Evolutionary conservation across 768 basidiomycete genomes (phyloP).

Genomic region (Collybiopsis confluens): DNA sequence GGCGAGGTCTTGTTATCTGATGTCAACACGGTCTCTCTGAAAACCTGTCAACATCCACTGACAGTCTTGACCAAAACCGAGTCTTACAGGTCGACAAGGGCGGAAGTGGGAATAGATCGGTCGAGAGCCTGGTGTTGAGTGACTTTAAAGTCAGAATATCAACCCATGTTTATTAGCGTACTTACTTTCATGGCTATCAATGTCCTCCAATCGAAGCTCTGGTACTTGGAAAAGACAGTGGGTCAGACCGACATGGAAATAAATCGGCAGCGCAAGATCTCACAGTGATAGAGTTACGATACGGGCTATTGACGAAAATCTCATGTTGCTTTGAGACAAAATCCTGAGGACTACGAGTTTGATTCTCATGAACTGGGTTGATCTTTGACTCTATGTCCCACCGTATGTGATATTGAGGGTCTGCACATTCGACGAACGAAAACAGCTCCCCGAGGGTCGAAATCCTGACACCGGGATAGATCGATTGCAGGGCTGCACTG

Average conservation of each 20-base stretch:
- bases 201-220: constrained; percentile 83
- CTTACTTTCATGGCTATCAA: constrained; percentile 67
- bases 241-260: background rate
- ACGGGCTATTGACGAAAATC: constrained; percentile 55
- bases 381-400: constrained; percentile 85
- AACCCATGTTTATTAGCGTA: background rate
- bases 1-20: constrained; percentile 44
- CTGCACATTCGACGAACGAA: constrained; percentile 70
- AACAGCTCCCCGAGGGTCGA: constrained; percentile 74
- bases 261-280: constrained; percentile 13
- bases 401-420: constrained; percentile 52
- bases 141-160: too few relatives aligned
- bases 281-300: constrained; percentile 61
- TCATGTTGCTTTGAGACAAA: constrained; percentile 63
- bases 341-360: constrained; percentile 49
- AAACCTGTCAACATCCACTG: background rate
- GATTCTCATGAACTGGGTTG: constrained; percentile 47
- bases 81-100: constrained; percentile 61
- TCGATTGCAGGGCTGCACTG: constrained; percentile 51
- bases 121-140: constrained; percentile 42
- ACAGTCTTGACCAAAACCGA: background rate
- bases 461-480: constrained; percentile 65
- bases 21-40: constrained; percentile 36
- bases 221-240: constrained; percentile 41
- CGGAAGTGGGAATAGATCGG: constrained; percentile 51